These are phyloP conservation scores for Aphanomyces euteiches DNA, from an alignment of 352 stramenopile genomes.

Conservation along the genomic window DNA sequence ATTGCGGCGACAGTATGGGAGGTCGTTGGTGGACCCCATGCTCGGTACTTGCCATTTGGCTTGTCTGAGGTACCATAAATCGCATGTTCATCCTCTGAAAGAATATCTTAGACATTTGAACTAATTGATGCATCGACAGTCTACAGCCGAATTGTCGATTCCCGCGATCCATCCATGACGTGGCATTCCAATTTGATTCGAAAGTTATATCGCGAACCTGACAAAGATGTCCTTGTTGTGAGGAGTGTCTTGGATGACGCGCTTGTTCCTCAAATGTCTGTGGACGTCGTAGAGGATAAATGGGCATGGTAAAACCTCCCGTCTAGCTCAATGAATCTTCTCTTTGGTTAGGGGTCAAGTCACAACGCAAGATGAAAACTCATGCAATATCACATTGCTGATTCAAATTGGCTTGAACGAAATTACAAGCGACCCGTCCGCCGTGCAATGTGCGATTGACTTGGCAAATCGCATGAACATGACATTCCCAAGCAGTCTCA, in stretches of 20 bases:
- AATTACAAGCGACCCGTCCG: too few relatives aligned
- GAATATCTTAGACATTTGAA: constrained; percentile 4
- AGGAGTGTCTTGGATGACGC: neutral
- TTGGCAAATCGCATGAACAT: too few relatives aligned
- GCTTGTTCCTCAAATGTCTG: neutral
- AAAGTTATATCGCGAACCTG: neutral
- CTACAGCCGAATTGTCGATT: neutral
- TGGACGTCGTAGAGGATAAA: neutral
- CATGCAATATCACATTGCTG: too few relatives aligned
- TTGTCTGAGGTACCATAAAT: too few relatives aligned
- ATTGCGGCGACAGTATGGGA: neutral
- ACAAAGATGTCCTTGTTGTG: neutral
- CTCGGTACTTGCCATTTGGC: neutral
- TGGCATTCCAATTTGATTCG: constrained; percentile 1
- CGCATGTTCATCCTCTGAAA: too few relatives aligned
- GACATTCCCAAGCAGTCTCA: too few relatives aligned
- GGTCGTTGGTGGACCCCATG: neutral
- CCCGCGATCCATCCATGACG: too few relatives aligned
- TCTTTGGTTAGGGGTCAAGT: too few relatives aligned
- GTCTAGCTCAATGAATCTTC: too few relatives aligned
- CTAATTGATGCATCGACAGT: constrained; percentile 1
- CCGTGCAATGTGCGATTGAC: too few relatives aligned
- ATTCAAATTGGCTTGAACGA: too few relatives aligned
- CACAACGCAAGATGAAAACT: too few relatives aligned
- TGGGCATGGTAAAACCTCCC: constrained; percentile 18